phyloP scores from a whole-genome alignment of 306 rosid species.

The Cicer bijugum region DNA sequence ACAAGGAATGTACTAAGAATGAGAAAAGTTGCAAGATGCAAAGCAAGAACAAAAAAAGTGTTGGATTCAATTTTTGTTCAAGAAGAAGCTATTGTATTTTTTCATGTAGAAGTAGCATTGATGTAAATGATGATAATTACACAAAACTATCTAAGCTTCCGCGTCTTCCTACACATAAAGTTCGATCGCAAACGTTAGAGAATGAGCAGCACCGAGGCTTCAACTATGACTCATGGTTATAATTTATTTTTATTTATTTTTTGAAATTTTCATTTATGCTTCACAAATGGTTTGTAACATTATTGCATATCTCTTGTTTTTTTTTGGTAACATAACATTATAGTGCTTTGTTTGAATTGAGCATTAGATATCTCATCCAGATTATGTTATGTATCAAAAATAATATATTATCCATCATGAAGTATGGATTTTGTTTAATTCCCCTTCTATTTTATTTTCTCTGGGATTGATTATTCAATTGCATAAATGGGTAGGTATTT shows the following conservation, averaged over 20 bases:
- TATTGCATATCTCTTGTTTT: background rate
- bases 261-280: background rate
- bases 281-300: background rate
- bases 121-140: slow-evolving; percentile 54
- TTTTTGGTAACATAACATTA: no score
- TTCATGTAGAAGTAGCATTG: slow-evolving; percentile 63
- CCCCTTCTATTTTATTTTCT: background rate
- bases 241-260: background rate
- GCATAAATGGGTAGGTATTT: background rate
- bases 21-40: slow-evolving; percentile 44
- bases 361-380: slow-evolving; percentile 9
- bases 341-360: no score
- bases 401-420: no score
- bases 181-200: slow-evolving; percentile 37
- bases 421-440: background rate
- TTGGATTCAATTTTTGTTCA: slow-evolving; percentile 35
- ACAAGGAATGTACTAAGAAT: slow-evolving; percentile 70
- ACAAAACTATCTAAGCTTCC: slow-evolving; percentile 55
- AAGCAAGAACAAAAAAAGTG: slow-evolving; percentile 46
- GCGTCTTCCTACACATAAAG: slow-evolving; percentile 51
- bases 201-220: slow-evolving; percentile 37
- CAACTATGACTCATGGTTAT: slow-evolving; percentile 42
- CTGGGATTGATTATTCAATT: background rate
- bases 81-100: slow-evolving; percentile 56
- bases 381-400: background rate